Evolutionary conservation across 345 rosid species (phyloP).

Genomic region (Mangifera indica): DNA sequence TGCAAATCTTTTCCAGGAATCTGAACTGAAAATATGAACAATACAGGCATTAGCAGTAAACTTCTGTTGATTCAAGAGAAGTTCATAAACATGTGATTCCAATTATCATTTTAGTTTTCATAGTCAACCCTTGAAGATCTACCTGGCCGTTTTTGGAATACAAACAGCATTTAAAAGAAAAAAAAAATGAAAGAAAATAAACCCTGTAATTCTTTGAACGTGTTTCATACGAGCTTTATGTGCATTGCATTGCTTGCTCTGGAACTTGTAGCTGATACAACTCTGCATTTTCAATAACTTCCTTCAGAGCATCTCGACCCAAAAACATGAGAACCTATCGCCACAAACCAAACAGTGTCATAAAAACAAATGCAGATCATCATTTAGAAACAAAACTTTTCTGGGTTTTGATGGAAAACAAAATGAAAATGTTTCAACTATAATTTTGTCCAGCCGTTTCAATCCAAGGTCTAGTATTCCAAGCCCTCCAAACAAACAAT

Average conservation of each 20-base stretch:
- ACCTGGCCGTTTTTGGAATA: too few species aligned
- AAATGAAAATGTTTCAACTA: too few species aligned
- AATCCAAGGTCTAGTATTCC: not conserved
- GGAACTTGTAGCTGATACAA: constrained; percentile 12
- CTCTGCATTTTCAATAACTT: constrained; percentile 33
- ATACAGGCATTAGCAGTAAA: too few species aligned
- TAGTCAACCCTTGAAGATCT: too few species aligned
- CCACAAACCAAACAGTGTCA: not conserved
- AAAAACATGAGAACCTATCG: constrained; percentile 31
- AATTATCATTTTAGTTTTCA: too few species aligned
- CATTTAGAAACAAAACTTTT: not conserved
- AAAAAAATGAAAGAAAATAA: not conserved
- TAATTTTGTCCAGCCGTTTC: too few species aligned
- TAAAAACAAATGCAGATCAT: not conserved
- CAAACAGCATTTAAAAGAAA: too few species aligned
- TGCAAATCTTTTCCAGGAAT: too few species aligned
- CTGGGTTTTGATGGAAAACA: not conserved
- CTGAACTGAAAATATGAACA: too few species aligned
- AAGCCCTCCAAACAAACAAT: not conserved
- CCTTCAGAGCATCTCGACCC: constrained; percentile 33
- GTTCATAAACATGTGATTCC: too few species aligned
- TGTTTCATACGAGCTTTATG: not conserved
- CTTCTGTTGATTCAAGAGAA: not conserved
- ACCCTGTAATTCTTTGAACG: not conserved
- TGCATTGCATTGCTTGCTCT: not conserved